Evolutionary conservation across 164 flowering plant genomes (phyloP).

Genomic region (Warburgia ugandensis): DNA sequence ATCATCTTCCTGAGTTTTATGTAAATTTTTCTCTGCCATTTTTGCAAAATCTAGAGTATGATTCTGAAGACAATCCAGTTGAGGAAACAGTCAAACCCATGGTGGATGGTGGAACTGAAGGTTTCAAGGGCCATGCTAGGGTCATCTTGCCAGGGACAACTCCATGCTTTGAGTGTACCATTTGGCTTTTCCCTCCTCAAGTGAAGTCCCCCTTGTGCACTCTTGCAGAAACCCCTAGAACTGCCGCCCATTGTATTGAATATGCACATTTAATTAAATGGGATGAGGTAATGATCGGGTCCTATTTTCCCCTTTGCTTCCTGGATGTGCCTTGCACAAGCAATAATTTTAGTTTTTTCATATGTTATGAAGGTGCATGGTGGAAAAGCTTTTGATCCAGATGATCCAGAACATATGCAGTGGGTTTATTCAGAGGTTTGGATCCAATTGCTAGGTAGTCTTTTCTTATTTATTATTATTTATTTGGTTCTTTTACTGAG

Average conservation of each 20-base stretch:
- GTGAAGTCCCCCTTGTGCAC: slow-evolving; percentile 97
- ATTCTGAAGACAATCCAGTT: slow-evolving; percentile 68
- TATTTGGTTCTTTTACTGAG: too few relatives aligned
- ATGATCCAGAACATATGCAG: slow-evolving; percentile 91
- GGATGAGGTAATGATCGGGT: slow-evolving; percentile 57
- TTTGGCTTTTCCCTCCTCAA: slow-evolving; percentile 99
- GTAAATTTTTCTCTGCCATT: slow-evolving; percentile 8
- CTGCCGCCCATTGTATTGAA: slow-evolving; percentile 95
- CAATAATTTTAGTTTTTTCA: too few relatives aligned
- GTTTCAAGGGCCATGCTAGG: slow-evolving; percentile 98
- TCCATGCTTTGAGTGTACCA: slow-evolving; percentile 97
- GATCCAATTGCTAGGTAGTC: neutral
- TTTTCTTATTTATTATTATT: neutral
- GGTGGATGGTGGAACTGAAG: slow-evolving; percentile 99
- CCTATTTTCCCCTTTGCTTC: too few relatives aligned
- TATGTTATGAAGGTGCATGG: slow-evolving; percentile 77
- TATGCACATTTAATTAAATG: slow-evolving; percentile 95
- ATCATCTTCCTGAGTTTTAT: neutral
- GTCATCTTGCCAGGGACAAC: slow-evolving; percentile 84
- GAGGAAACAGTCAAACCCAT: slow-evolving; percentile 83
- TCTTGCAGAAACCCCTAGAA: slow-evolving; percentile 95
- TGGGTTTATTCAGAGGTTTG: slow-evolving; percentile 89
- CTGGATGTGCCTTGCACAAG: too few relatives aligned
- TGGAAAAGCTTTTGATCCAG: slow-evolving; percentile 87
- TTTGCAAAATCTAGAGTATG: slow-evolving; percentile 55